Conservation (phyloP, 1,284 basidiomycete species). For the Thelephora terrestris region DNA sequence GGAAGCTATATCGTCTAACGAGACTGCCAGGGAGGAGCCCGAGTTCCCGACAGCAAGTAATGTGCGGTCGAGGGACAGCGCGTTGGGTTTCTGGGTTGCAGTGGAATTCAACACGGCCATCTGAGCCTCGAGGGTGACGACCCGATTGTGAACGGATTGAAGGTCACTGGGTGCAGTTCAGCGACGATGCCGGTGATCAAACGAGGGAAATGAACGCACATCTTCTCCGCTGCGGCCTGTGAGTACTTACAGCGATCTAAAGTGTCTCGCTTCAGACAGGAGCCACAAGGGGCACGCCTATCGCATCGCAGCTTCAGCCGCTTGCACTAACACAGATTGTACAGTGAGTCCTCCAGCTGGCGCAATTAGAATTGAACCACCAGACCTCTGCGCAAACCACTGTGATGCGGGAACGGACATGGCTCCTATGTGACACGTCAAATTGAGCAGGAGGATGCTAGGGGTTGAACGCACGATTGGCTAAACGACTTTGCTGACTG, state of each 20-base stretch:
- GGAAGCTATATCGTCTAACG: constrained; percentile 43
- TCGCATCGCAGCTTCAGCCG: constrained; percentile 77
- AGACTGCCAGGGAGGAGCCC: constrained; percentile 43
- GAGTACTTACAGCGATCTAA: constrained; percentile 65
- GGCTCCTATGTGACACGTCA: constrained; percentile 28
- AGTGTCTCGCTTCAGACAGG: constrained; percentile 69
- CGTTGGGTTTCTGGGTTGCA: constrained; percentile 15
- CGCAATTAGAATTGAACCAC: constrained; percentile 11
- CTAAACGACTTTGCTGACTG: not conserved
- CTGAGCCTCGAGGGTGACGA: constrained; percentile 48
- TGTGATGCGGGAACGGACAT: constrained; percentile 69
- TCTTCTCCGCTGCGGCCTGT: constrained; percentile 72
- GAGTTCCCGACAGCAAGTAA: constrained; percentile 29
- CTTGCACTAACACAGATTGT: constrained; percentile 47
- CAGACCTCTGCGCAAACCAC: constrained; percentile 73
- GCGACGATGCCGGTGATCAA: not conserved
- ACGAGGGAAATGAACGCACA: constrained; percentile 34
- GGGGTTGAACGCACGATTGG: constrained; percentile 3
- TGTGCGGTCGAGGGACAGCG: constrained; percentile 29
- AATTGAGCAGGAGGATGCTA: constrained; percentile 1
- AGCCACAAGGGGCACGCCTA: constrained; percentile 60
- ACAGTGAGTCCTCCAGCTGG: constrained; percentile 1
- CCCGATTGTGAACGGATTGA: constrained; percentile 69
- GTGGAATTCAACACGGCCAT: constrained; percentile 33
- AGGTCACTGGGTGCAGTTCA: constrained; percentile 40